phyloP scores from a whole-genome alignment of 257 asterid species.

The Paulownia fortunei region DNA sequence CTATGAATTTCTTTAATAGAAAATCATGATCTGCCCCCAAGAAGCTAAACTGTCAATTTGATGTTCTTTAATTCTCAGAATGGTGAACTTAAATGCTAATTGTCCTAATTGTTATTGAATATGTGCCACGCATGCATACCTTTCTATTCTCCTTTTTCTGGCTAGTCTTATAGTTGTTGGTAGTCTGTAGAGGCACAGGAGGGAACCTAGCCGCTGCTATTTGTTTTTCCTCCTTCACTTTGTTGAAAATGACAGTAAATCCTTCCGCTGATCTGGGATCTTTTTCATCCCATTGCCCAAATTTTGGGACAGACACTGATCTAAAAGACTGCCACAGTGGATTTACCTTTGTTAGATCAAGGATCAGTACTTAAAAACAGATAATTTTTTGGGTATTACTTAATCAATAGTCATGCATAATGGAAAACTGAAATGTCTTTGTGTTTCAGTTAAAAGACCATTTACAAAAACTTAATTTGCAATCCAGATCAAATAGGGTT shows the following conservation, averaged over 20 bases:
- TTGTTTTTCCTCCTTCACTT: conserved; percentile 79
- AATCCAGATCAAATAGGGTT: too few species aligned
- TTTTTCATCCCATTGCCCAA: conserved; percentile 79
- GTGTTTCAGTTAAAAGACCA: neutral
- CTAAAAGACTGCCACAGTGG: conserved; percentile 49
- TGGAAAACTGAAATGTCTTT: neutral
- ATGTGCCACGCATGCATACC: conserved; percentile 31
- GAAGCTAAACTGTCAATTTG: too few species aligned
- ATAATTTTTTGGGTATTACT: neutral
- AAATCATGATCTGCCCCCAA: neutral
- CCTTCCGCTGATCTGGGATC: conserved; percentile 78
- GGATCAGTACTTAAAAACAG: neutral
- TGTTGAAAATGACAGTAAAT: conserved; percentile 75
- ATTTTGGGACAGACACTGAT: conserved; percentile 76
- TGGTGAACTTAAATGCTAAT: neutral
- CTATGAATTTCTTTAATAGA: neutral
- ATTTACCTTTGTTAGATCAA: neutral
- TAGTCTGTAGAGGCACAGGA: conserved; percentile 37
- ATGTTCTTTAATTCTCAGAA: neutral
- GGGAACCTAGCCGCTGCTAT: conserved; percentile 66
- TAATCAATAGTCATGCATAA: neutral
- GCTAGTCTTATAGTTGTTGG: conserved; percentile 27
- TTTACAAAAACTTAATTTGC: neutral
- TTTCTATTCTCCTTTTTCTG: conserved; percentile 40
- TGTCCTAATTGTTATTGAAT: neutral